Evolutionary conservation across 176 grass and related monocot species (phyloP).

Genomic region (Carex cristatella): DNA sequence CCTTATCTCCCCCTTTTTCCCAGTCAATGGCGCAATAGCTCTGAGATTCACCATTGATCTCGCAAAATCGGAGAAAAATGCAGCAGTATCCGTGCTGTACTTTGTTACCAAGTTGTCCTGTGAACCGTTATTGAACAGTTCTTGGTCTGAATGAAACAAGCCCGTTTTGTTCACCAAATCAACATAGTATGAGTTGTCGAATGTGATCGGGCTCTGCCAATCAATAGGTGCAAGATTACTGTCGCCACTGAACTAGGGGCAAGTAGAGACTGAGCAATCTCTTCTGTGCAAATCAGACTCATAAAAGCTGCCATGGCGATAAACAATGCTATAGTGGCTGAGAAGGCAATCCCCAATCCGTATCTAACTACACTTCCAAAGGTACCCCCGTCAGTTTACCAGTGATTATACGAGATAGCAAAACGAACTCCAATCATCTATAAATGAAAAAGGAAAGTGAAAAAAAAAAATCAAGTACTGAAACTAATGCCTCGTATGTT

Average conservation of each 20-base stretch:
- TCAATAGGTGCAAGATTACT: slow-evolving; percentile 46
- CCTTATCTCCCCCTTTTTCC: slow-evolving; percentile 39
- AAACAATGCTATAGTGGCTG: too few species aligned
- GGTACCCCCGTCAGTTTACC: too few species aligned
- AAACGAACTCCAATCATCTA: too few species aligned
- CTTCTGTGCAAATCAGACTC: too few species aligned
- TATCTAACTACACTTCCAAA: too few species aligned
- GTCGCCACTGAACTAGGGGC: slow-evolving; percentile 40
- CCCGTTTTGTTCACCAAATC: slow-evolving; percentile 34
- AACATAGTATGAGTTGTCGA: slow-evolving; percentile 61
- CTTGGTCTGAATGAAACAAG: slow-evolving; percentile 74
- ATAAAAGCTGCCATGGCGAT: too few species aligned
- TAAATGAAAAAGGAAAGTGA: too few species aligned
- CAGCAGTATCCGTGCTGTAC: background rate
- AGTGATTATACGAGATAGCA: too few species aligned
- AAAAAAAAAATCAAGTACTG: too few species aligned
- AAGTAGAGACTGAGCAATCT: too few species aligned
- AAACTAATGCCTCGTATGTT: too few species aligned
- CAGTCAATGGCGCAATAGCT: slow-evolving; percentile 32
- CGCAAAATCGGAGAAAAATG: slow-evolving; percentile 39
- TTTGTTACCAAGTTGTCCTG: slow-evolving; percentile 43
- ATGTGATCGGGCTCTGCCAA: slow-evolving; percentile 25
- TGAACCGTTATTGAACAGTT: slow-evolving; percentile 52
- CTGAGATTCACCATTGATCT: slow-evolving; percentile 50
- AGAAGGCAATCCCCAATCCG: too few species aligned